phyloP scores from a whole-genome alignment of 1,139 yeast species.

The Taphrina pruni region DNA sequence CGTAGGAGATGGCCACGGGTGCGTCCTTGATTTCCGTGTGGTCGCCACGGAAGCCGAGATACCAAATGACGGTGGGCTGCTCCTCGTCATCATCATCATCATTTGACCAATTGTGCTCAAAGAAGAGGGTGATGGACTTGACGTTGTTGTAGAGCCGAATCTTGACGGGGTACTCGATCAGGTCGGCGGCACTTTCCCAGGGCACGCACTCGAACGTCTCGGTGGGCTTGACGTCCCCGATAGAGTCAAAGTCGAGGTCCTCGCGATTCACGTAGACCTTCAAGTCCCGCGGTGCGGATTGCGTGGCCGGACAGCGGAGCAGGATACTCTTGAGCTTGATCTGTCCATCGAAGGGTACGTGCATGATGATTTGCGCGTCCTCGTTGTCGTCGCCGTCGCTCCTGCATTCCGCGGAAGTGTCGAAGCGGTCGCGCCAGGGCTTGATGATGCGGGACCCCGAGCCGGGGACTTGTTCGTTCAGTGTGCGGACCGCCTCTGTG shows the following conservation, averaged over 20 bases:
- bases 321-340: conserved; percentile 78
- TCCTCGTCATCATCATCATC: conserved; percentile 47
- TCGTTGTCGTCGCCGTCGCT: conserved; percentile 61
- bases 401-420: conserved; percentile 56
- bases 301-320: conserved; percentile 67
- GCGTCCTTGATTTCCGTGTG: conserved; percentile 61
- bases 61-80: conserved; percentile 66
- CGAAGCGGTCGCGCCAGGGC: conserved; percentile 60
- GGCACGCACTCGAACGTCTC: conserved; percentile 69
- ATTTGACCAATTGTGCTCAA: conserved; percentile 67
- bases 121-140: conserved; percentile 67
- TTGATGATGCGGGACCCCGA: conserved; percentile 58
- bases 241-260: conserved; percentile 72
- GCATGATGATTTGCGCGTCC: conserved; percentile 69
- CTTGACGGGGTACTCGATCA: conserved; percentile 84
- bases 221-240: conserved; percentile 60
- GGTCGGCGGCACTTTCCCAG: conserved; percentile 51
- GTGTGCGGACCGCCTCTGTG: conserved; percentile 64
- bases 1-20: conserved; percentile 79
- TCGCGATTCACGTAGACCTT: conserved; percentile 74
- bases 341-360: conserved; percentile 73
- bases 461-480: conserved; percentile 65
- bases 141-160: conserved; percentile 76
- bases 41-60: conserved; percentile 83
- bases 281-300: conserved; percentile 69